Percentiles rank a stretch among this genome's conserved stretches.
Conservation (phyloP, 495 filamentous ascomycete species). For the Astrothelium macrocarpum region DNA sequence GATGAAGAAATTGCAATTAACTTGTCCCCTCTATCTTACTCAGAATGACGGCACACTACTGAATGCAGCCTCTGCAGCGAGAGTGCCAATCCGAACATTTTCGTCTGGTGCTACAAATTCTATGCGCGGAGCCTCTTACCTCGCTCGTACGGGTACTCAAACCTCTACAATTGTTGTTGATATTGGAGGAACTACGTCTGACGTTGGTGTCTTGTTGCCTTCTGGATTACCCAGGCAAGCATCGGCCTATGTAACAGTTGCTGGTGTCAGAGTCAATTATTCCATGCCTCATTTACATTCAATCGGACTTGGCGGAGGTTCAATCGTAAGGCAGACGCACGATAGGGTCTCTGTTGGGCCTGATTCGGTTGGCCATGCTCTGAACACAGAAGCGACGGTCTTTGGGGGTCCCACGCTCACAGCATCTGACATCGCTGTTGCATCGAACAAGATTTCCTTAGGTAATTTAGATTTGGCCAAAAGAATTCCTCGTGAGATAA, state of each 20-base stretch:
- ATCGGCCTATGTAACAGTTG: constrained; percentile 41
- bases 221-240: constrained; percentile 47
- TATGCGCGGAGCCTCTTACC: constrained; percentile 42
- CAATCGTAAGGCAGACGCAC: constrained; percentile 35
- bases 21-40: constrained; percentile 42
- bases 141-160: constrained; percentile 15
- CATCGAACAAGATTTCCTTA: constrained; percentile 31
- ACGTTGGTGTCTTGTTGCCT: constrained; percentile 43
- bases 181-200: constrained; percentile 48
- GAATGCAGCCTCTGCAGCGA: constrained; percentile 33
- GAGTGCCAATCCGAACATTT: constrained; percentile 43
- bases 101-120: constrained; percentile 46
- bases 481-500: constrained; percentile 19
- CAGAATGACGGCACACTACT: constrained; percentile 46
- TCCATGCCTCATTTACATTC: constrained; percentile 43
- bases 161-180: constrained; percentile 34
- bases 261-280: constrained; percentile 43
- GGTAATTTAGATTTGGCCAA: constrained; percentile 28
- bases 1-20: constrained; percentile 33
- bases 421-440: constrained; percentile 42
- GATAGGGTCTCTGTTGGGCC: constrained; percentile 40
- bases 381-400: constrained; percentile 37
- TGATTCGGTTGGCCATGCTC: constrained; percentile 46
- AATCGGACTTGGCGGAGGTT: constrained; percentile 47
- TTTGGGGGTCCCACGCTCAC: constrained; percentile 44